phyloP scores from a whole-genome alignment of 2,329 filamentous ascomycete species.

The Aspergillus amoenus region DNA sequence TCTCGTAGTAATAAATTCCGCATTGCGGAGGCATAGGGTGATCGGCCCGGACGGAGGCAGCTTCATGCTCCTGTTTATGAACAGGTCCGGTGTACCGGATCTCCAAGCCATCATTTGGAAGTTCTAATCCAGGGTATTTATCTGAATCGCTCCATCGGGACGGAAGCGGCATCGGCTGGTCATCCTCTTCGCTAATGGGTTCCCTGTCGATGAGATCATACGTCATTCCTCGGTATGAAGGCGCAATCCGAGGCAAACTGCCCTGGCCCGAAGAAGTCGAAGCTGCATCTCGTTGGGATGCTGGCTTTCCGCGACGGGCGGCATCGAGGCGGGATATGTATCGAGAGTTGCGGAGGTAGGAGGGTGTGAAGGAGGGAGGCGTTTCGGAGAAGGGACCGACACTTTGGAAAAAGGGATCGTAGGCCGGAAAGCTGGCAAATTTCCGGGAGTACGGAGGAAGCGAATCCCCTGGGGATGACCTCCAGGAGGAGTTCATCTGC shows the following conservation, averaged over 20 bases:
- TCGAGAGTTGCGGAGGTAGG: constrained; percentile 75
- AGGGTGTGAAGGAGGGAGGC: constrained; percentile 66
- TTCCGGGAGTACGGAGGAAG: constrained; percentile 51
- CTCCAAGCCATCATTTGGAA: constrained; percentile 71
- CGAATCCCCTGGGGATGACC: constrained; percentile 41
- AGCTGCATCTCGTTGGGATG: constrained; percentile 49
- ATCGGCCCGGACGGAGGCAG: constrained; percentile 78
- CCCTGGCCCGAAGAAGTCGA: constrained; percentile 59
- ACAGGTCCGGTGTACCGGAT: constrained; percentile 60
- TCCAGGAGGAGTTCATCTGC: constrained; percentile 48
- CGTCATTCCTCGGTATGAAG: constrained; percentile 73
- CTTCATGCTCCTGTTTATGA: constrained; percentile 68
- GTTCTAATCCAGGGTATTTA: constrained; percentile 70
- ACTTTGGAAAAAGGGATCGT: constrained; percentile 27
- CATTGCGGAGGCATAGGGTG: constrained; percentile 84
- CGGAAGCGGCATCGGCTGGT: constrained; percentile 69
- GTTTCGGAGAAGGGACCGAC: constrained; percentile 28
- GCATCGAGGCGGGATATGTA: constrained; percentile 76
- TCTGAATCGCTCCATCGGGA: constrained; percentile 79
- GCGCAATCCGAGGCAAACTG: constrained; percentile 58
- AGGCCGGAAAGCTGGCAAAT: constrained; percentile 38
- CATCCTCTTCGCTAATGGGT: constrained; percentile 52
- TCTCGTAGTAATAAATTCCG: constrained; percentile 93
- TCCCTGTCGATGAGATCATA: constrained; percentile 82
- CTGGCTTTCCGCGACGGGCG: constrained; percentile 61